phyloP scores from a whole-genome alignment of 257 asterid species.

The Coffea canephora region DNA sequence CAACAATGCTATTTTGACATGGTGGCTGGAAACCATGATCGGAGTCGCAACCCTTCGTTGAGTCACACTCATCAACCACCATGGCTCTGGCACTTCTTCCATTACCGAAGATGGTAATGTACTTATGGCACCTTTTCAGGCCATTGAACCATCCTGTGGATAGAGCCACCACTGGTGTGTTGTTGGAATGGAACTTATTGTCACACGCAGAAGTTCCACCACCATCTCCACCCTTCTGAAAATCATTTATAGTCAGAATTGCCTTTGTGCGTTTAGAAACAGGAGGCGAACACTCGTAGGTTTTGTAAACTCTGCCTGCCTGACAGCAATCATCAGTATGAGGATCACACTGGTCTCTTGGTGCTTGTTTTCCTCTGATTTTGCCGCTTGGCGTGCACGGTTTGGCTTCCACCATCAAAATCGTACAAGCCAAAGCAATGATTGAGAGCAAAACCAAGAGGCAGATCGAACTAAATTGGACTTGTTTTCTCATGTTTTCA shows the following conservation, averaged over 20 bases:
- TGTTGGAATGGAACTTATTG: slow-evolving; percentile 23
- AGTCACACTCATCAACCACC: slow-evolving; percentile 38
- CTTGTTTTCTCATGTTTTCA: slow-evolving; percentile 11
- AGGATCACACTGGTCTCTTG: slow-evolving; percentile 8
- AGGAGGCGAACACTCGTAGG: slow-evolving; percentile 26
- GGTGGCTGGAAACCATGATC: slow-evolving; percentile 32
- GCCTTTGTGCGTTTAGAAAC: slow-evolving; percentile 20
- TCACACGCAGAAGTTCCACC: slow-evolving; percentile 31
- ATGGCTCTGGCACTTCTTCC: slow-evolving; percentile 22
- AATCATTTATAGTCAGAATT: slow-evolving; percentile 17
- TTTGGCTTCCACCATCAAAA: slow-evolving; percentile 8
- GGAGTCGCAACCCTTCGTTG: slow-evolving; percentile 19
- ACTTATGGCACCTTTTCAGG: slow-evolving; percentile 17
- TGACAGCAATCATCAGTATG: slow-evolving; percentile 10
- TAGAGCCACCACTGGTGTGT: slow-evolving; percentile 23
- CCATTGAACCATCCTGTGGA: slow-evolving; percentile 27
- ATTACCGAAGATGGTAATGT: slow-evolving; percentile 22
- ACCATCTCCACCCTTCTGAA: slow-evolving; percentile 26
- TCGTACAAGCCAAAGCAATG: background rate
- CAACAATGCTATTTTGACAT: slow-evolving; percentile 33
- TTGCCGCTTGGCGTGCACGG: slow-evolving; percentile 22
- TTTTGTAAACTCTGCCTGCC: slow-evolving; percentile 5
- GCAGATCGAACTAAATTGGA: background rate
- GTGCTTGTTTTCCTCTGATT: slow-evolving; percentile 21
- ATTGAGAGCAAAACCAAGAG: slow-evolving; percentile 1